These are phyloP conservation scores for Solanum bukasovii DNA, from an alignment of 257 asterid genomes.

Conservation along the genomic window DNA sequence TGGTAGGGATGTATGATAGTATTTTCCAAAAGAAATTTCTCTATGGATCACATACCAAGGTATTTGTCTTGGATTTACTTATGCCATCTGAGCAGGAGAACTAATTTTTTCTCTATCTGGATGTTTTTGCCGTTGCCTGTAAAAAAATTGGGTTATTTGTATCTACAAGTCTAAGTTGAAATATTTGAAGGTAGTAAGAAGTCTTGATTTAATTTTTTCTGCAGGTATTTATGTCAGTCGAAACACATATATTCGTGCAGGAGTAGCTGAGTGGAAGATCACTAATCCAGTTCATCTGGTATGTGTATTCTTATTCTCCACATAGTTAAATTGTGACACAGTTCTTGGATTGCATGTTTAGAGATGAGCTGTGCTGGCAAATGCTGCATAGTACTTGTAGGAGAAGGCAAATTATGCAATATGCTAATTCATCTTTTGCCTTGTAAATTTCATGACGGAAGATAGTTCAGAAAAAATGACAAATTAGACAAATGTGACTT, in stretches of 20 bases:
- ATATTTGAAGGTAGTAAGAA: not conserved
- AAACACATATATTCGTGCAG: constrained; percentile 91
- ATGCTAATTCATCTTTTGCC: not conserved
- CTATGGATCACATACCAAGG: not conserved
- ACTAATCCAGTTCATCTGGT: constrained; percentile 91
- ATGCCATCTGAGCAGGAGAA: not conserved
- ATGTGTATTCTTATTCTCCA: constrained; percentile 18
- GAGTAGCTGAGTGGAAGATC: constrained; percentile 87
- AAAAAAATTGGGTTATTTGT: not conserved
- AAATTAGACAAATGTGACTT: not conserved
- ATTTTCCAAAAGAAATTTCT: not conserved
- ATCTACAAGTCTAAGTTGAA: not conserved
- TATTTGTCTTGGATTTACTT: not conserved
- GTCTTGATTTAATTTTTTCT: not conserved
- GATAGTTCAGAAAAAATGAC: not conserved
- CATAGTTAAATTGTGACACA: not conserved
- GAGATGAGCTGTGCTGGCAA: not conserved
- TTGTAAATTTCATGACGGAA: not conserved
- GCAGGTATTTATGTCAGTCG: constrained; percentile 87
- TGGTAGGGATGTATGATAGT: not conserved
- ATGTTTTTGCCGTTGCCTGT: not conserved
- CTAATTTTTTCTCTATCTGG: not conserved
- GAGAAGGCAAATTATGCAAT: not conserved
- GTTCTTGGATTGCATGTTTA: not conserved
- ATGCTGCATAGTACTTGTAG: not conserved